Evolutionary conservation across 2,329 filamentous ascomycete species (phyloP), one percentile per base, ranked within the genome.

Genomic region (Apiospora aurea): DNA sequence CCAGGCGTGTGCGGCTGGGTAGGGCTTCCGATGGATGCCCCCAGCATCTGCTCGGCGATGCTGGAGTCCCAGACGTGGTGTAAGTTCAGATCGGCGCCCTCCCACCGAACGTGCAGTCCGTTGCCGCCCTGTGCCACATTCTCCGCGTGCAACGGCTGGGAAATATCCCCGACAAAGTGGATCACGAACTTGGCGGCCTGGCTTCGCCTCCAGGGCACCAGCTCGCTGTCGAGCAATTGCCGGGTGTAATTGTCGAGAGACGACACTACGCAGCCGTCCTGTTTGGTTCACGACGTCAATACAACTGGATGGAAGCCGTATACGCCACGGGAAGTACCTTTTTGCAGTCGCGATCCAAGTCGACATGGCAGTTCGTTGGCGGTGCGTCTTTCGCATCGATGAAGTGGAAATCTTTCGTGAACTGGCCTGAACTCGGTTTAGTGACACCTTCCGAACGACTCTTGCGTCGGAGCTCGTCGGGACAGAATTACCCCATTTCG

Each of bases 41-140:
- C 91, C 1, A 92, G 83, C 77, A 89, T 82, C 77, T 91, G 88
- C 81, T 93, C 91, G 0, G 89, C 87, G 74, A 94, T 94, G 75
- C 87, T 88, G 70, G 87, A 89, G 78, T 94, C 93, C 92, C 92
- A 94, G 21, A 94, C 88, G 72, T 91, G 87, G 78, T 94, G 93
- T 57, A 94, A 85, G 78, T 94, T 94, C 71, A 88, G 85, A 41
- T 84, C 80, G 43, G 81, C 79, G 3, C 86, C 86, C 38, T 90
- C 84, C 82, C 91, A 94, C 21, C 82, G 83, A 1, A 94, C 92
- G 18, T 85, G 80, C 75, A 94, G 92, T 14, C 87, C 87, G 75
- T 94, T 95, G 0, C 92, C 92, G 70, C 93, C 93, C 29, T 86
- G 6, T 46, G 18, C 41, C 7, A 49, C 66, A 71, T 91, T 85